A percentile compares a stretch with the other conserved stretches of the same genome.
These are phyloP conservation scores for Candida arabinofermentans DNA, from an alignment of 805 yeast species.

Conservation along the genomic window DNA sequence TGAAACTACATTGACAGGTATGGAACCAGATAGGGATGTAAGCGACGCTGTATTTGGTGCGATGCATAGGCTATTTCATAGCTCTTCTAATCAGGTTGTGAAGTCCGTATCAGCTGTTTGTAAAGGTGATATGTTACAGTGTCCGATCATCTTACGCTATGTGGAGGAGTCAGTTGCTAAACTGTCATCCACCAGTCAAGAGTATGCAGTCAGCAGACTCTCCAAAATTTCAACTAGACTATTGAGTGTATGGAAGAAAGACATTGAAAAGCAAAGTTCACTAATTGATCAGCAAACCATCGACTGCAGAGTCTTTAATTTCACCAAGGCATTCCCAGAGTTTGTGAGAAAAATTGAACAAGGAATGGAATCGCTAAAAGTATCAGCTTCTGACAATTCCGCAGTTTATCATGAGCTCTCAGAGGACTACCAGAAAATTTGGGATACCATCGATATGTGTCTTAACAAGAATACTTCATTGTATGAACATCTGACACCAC, in stretches of 20 bases:
- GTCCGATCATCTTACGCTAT: constrained; percentile 39
- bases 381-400: constrained; percentile 10
- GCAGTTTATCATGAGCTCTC: constrained; percentile 14
- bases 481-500: constrained; percentile 5
- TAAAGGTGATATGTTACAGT: constrained; percentile 36
- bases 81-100: constrained; percentile 25
- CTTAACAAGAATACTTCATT: constrained; percentile 11
- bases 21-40: constrained; percentile 30
- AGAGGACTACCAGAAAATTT: constrained; percentile 19
- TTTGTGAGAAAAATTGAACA: constrained; percentile 39
- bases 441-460: constrained; percentile 19
- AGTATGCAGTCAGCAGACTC: constrained; percentile 50
- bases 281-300: constrained; percentile 30
- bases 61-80: constrained; percentile 29
- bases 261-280: constrained; percentile 50
- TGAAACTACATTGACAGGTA: constrained; percentile 3
- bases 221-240: constrained; percentile 50
- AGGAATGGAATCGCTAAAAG: constrained; percentile 15
- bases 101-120: constrained; percentile 32
- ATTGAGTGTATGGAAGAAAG: constrained; percentile 53
- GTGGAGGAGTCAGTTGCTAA: constrained; percentile 37
- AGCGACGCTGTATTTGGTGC: constrained; percentile 26
- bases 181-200: constrained; percentile 55
- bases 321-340: constrained; percentile 44
- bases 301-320: constrained; percentile 34